Evolutionary conservation across 164 flowering plant genomes (phyloP), one percentile per base, ranked within the genome.

Genomic region (Nymphaea thermarum): DNA sequence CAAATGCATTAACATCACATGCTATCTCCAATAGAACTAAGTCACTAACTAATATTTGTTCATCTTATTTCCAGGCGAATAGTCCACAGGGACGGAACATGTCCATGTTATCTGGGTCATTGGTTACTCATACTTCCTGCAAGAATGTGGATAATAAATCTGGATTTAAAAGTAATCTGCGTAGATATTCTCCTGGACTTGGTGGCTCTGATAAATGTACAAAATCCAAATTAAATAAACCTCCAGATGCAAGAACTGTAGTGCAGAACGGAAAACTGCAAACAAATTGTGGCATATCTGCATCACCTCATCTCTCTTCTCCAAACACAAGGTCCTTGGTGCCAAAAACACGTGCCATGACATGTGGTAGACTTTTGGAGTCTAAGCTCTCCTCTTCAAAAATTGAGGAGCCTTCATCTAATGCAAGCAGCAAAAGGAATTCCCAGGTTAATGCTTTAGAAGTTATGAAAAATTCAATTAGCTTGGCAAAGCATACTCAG

Each of bases 211-310:
- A 44, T 68, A 82, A 75, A 68, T 53, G 71, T 67, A 67, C 65
- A 68, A 84, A 72, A 68, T 45, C 72, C 67, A 84, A 78, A 62
- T 43, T 67, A 5, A 71, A 69, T 62, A 80, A 80, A 69, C 60
- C 66, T 70, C 86, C 72, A 66, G 45, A 76, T 61, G 65, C 70
- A 44, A 77, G 76, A 77, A 55, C 75, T 63, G 43, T 57, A 36
- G 67, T 36, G 5, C 69, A 70, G 63, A 65, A 6, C 18, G 42
- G 66, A 44, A 68, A 71, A 10, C 16, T 66, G 64, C 77, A 76
- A 62, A 53, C 43, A 25, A 75, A 72, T 65, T 43, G 66, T 62
- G 73, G 70, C 64, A 55, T 64, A 42, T 43, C 36, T 63, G 69
- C 62, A 55, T 44, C 45, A n/a, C 68, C 47, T 15, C 47, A 25